phyloP scores from a whole-genome alignment of 176 grass and related monocot genomes.

The Miscanthus lutarioriparius region DNA sequence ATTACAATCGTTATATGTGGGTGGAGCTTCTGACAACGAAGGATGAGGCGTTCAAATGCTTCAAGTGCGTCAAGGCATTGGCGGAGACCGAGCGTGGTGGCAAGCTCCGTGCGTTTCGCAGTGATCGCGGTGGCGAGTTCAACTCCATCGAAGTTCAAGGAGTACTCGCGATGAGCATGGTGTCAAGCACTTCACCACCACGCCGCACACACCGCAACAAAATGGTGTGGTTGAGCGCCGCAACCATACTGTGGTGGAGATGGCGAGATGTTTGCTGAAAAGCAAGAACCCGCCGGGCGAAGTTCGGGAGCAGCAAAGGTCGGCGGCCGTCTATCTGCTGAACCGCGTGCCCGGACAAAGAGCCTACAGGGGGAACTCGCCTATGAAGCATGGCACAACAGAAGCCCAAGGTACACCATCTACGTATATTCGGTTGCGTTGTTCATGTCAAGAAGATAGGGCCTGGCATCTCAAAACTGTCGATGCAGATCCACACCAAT shows the following conservation, averaged over 20 bases:
- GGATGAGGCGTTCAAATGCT: no score
- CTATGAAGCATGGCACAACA: not conserved
- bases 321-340: not conserved
- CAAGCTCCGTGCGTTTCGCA: accelerated
- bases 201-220: not conserved
- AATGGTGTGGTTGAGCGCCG: not conserved
- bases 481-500: no score
- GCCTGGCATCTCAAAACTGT: no score
- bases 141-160: not conserved
- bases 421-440: no score
- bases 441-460: no score
- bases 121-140: not conserved
- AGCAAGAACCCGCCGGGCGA: not conserved
- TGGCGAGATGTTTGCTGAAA: not conserved
- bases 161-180: not conserved
- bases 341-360: not conserved
- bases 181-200: accelerated
- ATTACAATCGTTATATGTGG: no score
- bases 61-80: no score
- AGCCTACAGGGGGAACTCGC: not conserved
- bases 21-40: no score
- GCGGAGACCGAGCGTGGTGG: no score
- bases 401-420: no score
- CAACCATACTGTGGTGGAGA: not conserved
- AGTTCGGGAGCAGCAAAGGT: no score